Conservation (phyloP, 805 yeast species). For the Tetrapisispora iriomotensis region DNA sequence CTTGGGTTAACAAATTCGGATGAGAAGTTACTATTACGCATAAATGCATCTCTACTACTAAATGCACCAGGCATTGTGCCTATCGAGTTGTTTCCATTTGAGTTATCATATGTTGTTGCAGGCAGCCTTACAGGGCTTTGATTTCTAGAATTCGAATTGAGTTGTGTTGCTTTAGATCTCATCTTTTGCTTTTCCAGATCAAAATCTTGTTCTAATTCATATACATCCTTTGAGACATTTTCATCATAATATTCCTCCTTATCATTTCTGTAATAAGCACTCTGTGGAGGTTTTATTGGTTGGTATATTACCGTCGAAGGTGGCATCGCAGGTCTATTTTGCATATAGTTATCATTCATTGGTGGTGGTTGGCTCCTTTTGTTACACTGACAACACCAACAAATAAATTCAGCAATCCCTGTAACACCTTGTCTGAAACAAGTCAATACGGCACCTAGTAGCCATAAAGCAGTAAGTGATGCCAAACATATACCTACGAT, state of each 20-base stretch:
- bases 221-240: conserved; percentile 12
- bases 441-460: conserved; percentile 43
- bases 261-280: conserved; percentile 11
- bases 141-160: neutral
- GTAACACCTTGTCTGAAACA: conserved; percentile 50
- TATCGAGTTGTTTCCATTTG: neutral
- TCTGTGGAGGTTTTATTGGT: conserved; percentile 23
- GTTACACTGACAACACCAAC: conserved; percentile 39
- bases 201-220: conserved; percentile 26
- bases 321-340: neutral
- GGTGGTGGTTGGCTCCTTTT: conserved; percentile 2
- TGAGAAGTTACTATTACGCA: neutral
- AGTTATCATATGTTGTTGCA: neutral
- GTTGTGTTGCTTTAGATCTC: conserved; percentile 7
- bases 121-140: too few relatives aligned
- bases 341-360: conserved; percentile 11
- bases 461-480: conserved; percentile 43
- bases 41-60: neutral
- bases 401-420: conserved; percentile 40
- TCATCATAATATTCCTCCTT: conserved; percentile 16
- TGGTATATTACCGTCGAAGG: conserved; percentile 26
- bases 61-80: conserved; percentile 2
- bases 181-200: conserved; percentile 24
- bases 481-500: conserved; percentile 63
- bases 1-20: neutral